Evolutionary conservation across 2,329 filamentous ascomycete species (phyloP), one percentile per base, ranked within the genome.

Genomic region (Colletotrichum phormii): DNA sequence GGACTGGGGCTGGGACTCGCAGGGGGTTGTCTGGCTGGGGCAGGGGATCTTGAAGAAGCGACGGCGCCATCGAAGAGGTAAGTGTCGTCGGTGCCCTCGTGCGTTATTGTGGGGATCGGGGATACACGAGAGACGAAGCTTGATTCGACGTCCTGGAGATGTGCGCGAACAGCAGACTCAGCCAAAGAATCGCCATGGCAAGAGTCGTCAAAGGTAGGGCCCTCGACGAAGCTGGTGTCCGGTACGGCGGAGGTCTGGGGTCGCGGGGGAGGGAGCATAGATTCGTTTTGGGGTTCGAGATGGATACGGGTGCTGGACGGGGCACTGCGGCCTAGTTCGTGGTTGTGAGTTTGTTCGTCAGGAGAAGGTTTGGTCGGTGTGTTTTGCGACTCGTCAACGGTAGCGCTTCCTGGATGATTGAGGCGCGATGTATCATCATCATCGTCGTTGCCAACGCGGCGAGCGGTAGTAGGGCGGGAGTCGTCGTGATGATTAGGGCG

Each of bases 111-210:
- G 46, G 84, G 85, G 59, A 91, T 85, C 13, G 90, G 90, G 8
- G 90, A 92, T 6, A 89, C 79, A 6, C 87, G 85, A 2, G 89
- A 87, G 67, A 91, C 79, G 77, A 92, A 92, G 81, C 90, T 92
- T 42, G 90, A 92, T 78, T 93, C 91, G 74, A 92, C 86, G 77
- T 92, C 90, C 76, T 88, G 86, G 24, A 92, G 80, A 77, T 92
- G 89, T 67, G 87, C 86, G 74, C 86, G 84, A 24, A 91, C 84
- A 55, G 85, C 85, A 59, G 86, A 84, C 75, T 90, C 88, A 55
- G 86, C 86, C 54, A 89, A 79, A 4, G 87, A 88, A 67, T 90
- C 87, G 66, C 86, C 82, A 60, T 83, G 83, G 15, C 75, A 74
- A 33, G 79, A 82, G 26, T 79, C 75, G 62, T 85, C 82, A 66